Base-by-base conservation (phyloP, 2,329 filamentous ascomycete species). In the Zasmidium cellare region DNA sequence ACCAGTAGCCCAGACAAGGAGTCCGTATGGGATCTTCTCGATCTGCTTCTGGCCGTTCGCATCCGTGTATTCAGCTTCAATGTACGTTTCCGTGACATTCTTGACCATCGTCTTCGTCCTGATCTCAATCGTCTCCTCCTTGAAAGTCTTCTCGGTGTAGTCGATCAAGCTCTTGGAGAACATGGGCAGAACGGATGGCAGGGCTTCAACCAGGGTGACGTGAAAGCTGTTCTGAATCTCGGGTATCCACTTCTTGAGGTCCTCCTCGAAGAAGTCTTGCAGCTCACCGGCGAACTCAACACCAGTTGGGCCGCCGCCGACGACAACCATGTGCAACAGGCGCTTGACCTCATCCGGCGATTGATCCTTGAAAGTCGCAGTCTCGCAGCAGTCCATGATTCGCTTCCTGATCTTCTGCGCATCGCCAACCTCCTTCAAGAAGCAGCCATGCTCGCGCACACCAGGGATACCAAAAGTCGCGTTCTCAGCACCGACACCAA, bases 341-440 rank as follows among this genome's bases (percentile, higher is more conserved):
- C 94, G 91, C 80, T 96, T 88, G 73, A 96, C 82, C 79, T 99
- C 96, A 66, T 94, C 91, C 16, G 84, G 80, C 38, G 85, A 82
- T 80, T 99, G 94, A 73, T 92, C 93, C 85, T 97, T 97, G 88
- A 99, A 97, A 62, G 91, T 93, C 53, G 94, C 94, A 35, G 93
- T 97, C 81, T 99, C 94, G 68, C 96, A 92, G 76, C 94, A 99
- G 80, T 99, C 94, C 94, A 99, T 99, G 78, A 99, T 97, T 78
- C 91, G 92, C 83, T 93, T 97, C 73, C 94, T 91, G 74, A 99
- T 99, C 72, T 86, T 85, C 79, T 99, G 94, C 57, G 94, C 94
- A 75, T 99, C 96, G 65, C 84, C 87, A 72, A 99, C 96, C 80
- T 99, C 96, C 84, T 99, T 99, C 74, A 99, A 80, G 85, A 99